phyloP scores from a whole-genome alignment of 257 asterid species.

The Gentiana dahurica region DNA sequence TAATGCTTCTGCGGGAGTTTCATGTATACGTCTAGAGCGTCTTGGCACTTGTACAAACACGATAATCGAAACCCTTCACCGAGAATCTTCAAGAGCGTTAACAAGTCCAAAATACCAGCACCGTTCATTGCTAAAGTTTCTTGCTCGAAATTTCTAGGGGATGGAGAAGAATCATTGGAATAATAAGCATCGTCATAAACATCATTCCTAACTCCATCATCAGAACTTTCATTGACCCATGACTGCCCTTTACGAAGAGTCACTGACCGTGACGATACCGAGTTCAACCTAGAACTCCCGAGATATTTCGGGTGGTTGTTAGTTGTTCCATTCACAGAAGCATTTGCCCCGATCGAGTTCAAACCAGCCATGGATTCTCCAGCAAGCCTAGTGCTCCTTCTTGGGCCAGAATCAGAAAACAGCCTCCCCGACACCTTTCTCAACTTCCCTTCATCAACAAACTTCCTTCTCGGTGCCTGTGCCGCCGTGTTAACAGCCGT shows the following conservation, averaged over 20 bases:
- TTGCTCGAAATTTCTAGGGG: conserved; percentile 51
- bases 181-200: conserved; percentile 57
- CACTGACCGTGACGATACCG: conserved; percentile 47
- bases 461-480: conserved; percentile 85
- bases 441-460: conserved; percentile 90
- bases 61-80: conserved; percentile 94
- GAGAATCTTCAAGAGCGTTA: conserved; percentile 65
- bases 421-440: conserved; percentile 98
- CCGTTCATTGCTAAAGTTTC: conserved; percentile 50
- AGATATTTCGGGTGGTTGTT: conserved; percentile 52
- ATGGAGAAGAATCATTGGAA: conserved; percentile 37
- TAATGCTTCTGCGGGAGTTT: conserved; percentile 86
- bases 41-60: conserved; percentile 81
- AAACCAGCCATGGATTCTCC: conserved; percentile 54
- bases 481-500: conserved; percentile 45
- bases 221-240: conserved; percentile 48
- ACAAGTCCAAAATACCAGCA: conserved; percentile 65
- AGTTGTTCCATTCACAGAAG: conserved; percentile 55
- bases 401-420: conserved; percentile 87
- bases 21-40: conserved; percentile 61
- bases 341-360: conserved; percentile 34
- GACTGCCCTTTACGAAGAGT: conserved; percentile 66
- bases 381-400: conserved; percentile 87
- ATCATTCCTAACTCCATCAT: conserved; percentile 76
- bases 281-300: conserved; percentile 51